Percentiles rank a stretch among this genome's conserved stretches.
Conservation (phyloP, 352 stramenopile species). For the Phytophthora palmivora region DNA sequence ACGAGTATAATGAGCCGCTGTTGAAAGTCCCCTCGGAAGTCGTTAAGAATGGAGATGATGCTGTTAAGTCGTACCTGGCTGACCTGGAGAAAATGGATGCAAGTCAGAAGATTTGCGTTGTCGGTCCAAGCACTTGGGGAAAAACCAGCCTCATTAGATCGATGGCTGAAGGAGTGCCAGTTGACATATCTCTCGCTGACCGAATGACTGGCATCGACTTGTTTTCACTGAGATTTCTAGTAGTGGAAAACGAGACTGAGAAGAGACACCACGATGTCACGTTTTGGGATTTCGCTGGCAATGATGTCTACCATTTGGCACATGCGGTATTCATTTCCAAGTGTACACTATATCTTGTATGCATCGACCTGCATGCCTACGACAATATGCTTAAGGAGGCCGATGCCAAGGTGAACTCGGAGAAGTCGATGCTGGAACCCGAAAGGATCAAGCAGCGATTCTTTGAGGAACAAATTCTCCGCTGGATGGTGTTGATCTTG, state of each 20-base stretch:
- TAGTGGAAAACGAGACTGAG: background rate
- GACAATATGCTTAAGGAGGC: background rate
- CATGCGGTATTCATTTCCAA: conserved; percentile 30
- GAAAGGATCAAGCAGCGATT: conserved; percentile 13
- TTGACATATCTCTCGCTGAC: background rate
- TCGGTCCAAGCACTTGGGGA: conserved; percentile 23
- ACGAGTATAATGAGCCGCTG: background rate
- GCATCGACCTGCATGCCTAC: conserved; percentile 17
- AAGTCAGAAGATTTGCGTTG: conserved; percentile 16
- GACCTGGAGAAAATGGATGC: conserved; percentile 5
- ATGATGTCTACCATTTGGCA: conserved; percentile 27
- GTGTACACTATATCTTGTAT: conserved; percentile 22
- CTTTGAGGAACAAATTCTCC: conserved; percentile 19
- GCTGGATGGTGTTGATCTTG: conserved; percentile 16
- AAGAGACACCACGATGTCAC: conserved; percentile 5
- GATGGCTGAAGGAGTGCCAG: background rate
- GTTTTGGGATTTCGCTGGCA: conserved; percentile 32
- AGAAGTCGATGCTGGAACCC: background rate
- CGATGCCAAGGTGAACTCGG: background rate
- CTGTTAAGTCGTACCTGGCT: conserved; percentile 7
- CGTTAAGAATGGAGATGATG: background rate
- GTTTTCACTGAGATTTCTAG: background rate
- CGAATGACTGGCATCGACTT: conserved; percentile 19
- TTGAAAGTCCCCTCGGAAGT: conserved; percentile 6
- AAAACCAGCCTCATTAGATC: conserved; percentile 25